Base-by-base conservation (phyloP, 176 grass and related monocot species). In the Puya raimondii region DNA sequence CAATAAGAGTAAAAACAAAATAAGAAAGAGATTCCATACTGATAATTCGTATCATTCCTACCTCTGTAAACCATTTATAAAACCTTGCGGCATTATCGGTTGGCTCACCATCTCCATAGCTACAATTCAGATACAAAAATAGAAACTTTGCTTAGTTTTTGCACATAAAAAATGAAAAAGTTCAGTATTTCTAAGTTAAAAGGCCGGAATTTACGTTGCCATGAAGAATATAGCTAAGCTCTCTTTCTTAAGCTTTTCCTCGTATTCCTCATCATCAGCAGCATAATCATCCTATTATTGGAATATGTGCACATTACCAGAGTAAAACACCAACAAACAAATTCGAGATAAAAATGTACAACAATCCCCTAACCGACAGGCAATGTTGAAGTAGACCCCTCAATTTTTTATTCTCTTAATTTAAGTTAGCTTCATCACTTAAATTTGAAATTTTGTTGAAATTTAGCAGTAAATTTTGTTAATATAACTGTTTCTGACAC, bases 1-100 rank as follows among this genome's bases (percentile, higher is more conserved):
- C 33, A 42, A 42, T 0, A 7, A 42, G 4, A 7, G 33, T 21
- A 10, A 16, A 11, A 77, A 77, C 56, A 9, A 59, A 20, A 59
- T 20, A 21, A 59, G 2, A 59, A 21, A 59, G 6, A 59, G 56
- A 21, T 6, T 16, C 6, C 13, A 15, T 18, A 59, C 56, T 17
- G 8, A 9, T 21, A 21, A 15, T 21, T 15, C 16, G 64, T 10
- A 68, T 5, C 64, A 59, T 15, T 80, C 73, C 69, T 83, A 96
- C 89, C 89, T 93, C 94, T 16, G 84, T 90, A 68, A 99, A 90
- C 89, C 94, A 97, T 82, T 92, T 92, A 77, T 86, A 92, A 84
- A 97, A 97, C 64, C 89, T 82, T 57, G 89, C 89, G 9, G 94
- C 89, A 71, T 97, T 97, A 85, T 97, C 94, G 63, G 94, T 97